Percentiles rank a stretch among this genome's conserved stretches.
Evolutionary conservation across 768 basidiomycete species (phyloP).

Genomic region (Lentinula boryana): DNA sequence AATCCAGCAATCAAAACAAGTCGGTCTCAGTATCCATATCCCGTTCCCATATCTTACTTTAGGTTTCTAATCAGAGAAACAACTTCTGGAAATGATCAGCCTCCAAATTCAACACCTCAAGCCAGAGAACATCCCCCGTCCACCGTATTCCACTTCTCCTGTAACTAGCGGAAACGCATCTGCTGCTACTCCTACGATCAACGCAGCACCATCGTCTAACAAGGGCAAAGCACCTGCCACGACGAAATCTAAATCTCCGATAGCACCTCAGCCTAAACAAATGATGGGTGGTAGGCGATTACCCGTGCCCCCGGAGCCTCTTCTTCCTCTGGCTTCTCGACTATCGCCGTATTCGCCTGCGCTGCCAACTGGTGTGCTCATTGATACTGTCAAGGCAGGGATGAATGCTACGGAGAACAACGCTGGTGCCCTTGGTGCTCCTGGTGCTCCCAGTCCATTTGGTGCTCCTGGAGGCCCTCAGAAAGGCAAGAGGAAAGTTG

Average conservation of each 20-base stretch:
- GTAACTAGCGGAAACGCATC: slow-evolving; percentile 21
- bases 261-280: slow-evolving; percentile 16
- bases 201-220: slow-evolving; percentile 21
- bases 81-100: slow-evolving; percentile 69
- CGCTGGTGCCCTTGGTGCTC: slow-evolving; percentile 23
- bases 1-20: slow-evolving; percentile 72
- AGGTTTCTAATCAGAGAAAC: slow-evolving; percentile 54
- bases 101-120: slow-evolving; percentile 68
- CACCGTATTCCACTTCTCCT: slow-evolving; percentile 45
- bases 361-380: slow-evolving; percentile 67
- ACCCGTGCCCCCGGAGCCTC: slow-evolving; percentile 72
- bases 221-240: slow-evolving; percentile 50
- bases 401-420: slow-evolving; percentile 62
- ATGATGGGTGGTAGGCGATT: slow-evolving; percentile 36
- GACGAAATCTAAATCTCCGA: slow-evolving; percentile 34
- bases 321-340: slow-evolving; percentile 65
- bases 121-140: slow-evolving; percentile 61
- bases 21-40: slow-evolving; percentile 29
- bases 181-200: slow-evolving; percentile 16
- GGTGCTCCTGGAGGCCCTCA: slow-evolving; percentile 27
- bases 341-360: slow-evolving; percentile 79
- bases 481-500: slow-evolving; percentile 79
- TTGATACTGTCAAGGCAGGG: slow-evolving; percentile 83
- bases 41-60: not conserved
- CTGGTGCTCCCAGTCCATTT: slow-evolving; percentile 25